Evolutionary conservation across 768 basidiomycete genomes (phyloP).

Genomic region (Kondoa subrosea): DNA sequence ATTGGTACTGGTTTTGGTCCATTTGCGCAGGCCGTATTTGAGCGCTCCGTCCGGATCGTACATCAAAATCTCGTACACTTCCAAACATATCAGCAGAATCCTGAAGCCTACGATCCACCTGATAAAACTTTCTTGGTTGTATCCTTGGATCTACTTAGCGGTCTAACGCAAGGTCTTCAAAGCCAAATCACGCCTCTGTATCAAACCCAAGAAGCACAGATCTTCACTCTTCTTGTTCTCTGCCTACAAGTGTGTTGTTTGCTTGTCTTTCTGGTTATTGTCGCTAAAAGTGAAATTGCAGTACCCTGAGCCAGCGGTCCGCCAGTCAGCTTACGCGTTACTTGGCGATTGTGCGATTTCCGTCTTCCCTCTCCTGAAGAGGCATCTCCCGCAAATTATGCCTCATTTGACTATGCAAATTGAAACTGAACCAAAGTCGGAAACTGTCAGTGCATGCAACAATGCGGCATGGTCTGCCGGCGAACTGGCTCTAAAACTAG

Average conservation of each 20-base stretch:
- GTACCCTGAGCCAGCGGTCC: conserved; percentile 85
- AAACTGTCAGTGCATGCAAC: conserved; percentile 92
- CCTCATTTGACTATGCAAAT: conserved; percentile 73
- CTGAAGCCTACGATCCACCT: conserved; percentile 60
- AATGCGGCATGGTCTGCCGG: conserved; percentile 99
- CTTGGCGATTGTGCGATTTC: conserved; percentile 96
- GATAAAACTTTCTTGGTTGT: conserved; percentile 96
- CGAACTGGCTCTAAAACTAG: conserved; percentile 77
- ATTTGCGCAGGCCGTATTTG: conserved; percentile 79
- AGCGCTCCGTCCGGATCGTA: conserved; percentile 73
- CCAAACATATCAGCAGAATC: conserved; percentile 70
- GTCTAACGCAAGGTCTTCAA: conserved; percentile 83
- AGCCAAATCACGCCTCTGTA: conserved; percentile 59
- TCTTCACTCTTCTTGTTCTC: conserved; percentile 62
- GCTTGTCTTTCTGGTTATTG: not conserved
- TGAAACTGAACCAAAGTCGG: conserved; percentile 77
- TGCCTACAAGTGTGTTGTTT: conserved; percentile 50
- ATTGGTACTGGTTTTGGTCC: conserved; percentile 75
- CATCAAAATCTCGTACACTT: conserved; percentile 66
- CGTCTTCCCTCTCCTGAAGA: conserved; percentile 70
- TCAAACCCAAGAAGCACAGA: conserved; percentile 49
- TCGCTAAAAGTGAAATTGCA: conserved; percentile 21
- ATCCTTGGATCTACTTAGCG: conserved; percentile 87
- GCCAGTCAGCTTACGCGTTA: conserved; percentile 94
- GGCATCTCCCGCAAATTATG: conserved; percentile 77